Conservation (phyloP, 805 yeast species). For the Hanseniaspora pseudoguilliermondii region DNA sequence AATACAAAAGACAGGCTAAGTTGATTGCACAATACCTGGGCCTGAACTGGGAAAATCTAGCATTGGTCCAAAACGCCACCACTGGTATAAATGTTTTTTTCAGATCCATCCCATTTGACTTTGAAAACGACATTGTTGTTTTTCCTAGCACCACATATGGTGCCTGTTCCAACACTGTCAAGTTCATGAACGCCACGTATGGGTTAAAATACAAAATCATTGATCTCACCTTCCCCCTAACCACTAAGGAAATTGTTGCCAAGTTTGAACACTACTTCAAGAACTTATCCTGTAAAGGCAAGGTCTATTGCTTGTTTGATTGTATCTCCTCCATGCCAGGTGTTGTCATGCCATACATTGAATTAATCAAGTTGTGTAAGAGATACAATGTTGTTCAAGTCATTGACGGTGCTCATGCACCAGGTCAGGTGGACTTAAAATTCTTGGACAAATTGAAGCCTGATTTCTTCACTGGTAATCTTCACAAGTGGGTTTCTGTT, state of each 20-base stretch:
- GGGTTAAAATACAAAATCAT: conserved; percentile 31
- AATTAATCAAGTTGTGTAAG: conserved; percentile 34
- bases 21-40: conserved; percentile 34
- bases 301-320: conserved; percentile 39
- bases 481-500: conserved; percentile 57
- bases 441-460: conserved; percentile 34
- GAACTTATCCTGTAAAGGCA: conserved; percentile 20
- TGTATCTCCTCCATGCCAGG: conserved; percentile 56
- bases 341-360: conserved; percentile 42
- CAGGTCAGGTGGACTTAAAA: conserved; percentile 41
- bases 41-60: conserved; percentile 37
- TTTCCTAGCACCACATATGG: conserved; percentile 40
- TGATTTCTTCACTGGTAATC: conserved; percentile 48
- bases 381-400: conserved; percentile 38
- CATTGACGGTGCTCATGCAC: conserved; percentile 63
- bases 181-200: conserved; percentile 27
- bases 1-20: conserved; percentile 29
- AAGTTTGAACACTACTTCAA: conserved; percentile 24
- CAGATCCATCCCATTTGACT: conserved; percentile 36
- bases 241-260: conserved; percentile 29
- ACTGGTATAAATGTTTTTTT: conserved; percentile 45
- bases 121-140: conserved; percentile 38
- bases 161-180: conserved; percentile 41
- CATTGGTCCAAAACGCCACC: conserved; percentile 48
- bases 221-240: conserved; percentile 34